These are phyloP conservation scores for Lactarius tabidus DNA, from an alignment of 768 basidiomycete species.

Conservation along the genomic window DNA sequence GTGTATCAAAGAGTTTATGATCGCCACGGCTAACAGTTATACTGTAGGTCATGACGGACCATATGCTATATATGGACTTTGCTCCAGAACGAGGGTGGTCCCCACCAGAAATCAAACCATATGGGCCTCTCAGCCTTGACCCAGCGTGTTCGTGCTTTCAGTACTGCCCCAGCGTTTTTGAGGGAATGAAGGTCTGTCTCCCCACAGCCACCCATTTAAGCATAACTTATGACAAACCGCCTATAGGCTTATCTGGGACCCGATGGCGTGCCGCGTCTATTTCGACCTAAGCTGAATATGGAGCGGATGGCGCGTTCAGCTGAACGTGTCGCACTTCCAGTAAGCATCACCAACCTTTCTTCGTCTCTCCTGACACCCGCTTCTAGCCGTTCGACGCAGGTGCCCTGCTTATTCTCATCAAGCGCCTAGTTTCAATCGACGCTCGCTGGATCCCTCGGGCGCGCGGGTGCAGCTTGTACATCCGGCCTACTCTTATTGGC, in stretches of 20 bases:
- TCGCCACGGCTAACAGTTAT: not conserved
- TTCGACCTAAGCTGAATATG: constrained; percentile 86
- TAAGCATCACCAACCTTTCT: constrained; percentile 32
- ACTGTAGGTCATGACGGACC: constrained; percentile 59
- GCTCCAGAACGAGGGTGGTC: constrained; percentile 65
- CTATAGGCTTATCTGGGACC: constrained; percentile 61
- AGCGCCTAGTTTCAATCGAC: constrained; percentile 66
- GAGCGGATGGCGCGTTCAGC: constrained; percentile 67
- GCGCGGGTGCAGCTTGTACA: constrained; percentile 78
- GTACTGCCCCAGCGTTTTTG: constrained; percentile 57
- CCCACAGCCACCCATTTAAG: not conserved
- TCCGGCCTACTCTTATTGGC: constrained; percentile 72
- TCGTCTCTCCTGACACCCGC: not conserved
- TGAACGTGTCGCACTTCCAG: constrained; percentile 69
- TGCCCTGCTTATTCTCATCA: constrained; percentile 48
- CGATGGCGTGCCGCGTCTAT: constrained; percentile 71
- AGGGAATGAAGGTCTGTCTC: constrained; percentile 60
- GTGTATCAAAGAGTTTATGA: not conserved
- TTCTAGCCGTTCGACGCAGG: constrained; percentile 44
- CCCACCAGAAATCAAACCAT: constrained; percentile 68
- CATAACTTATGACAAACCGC: not conserved
- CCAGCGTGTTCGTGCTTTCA: constrained; percentile 55
- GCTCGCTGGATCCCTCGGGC: constrained; percentile 76
- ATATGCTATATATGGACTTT: constrained; percentile 71
- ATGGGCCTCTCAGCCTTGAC: constrained; percentile 55